Percentiles rank a stretch among this genome's conserved stretches.
Conservation (phyloP, 805 yeast species). For the Wickerhamiella hasegawae region DNA sequence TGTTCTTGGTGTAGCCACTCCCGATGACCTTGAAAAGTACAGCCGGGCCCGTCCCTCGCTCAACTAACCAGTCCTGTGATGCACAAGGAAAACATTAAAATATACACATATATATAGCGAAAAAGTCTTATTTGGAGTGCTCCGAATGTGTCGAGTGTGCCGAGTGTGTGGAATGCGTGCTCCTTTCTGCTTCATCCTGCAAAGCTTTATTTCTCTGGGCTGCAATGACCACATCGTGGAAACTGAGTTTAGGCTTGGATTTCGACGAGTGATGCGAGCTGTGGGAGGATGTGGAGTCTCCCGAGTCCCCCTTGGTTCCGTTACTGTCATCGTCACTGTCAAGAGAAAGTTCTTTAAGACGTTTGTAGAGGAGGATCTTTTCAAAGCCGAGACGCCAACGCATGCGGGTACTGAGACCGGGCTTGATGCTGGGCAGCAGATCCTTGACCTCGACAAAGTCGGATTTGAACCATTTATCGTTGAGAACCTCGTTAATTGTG, state of each 20-base stretch:
- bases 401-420: constrained; percentile 68
- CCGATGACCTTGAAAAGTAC: constrained; percentile 26
- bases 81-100: no score
- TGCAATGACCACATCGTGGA: constrained; percentile 55
- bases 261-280: no score
- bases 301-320: constrained; percentile 19
- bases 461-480: constrained; percentile 53
- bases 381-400: constrained; percentile 79
- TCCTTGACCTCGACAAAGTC: constrained; percentile 36
- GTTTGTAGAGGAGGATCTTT: constrained; percentile 64
- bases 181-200: no score
- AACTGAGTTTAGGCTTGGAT: constrained; percentile 15
- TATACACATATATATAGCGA: no score
- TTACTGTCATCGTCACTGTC: constrained; percentile 33
- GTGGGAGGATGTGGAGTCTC: no score
- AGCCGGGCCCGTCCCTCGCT: constrained; percentile 2
- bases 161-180: no score
- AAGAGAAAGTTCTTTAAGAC: constrained; percentile 51
- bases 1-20: constrained; percentile 44
- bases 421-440: constrained; percentile 64
- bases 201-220: constrained; percentile 38
- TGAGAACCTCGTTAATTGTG: constrained; percentile 57
- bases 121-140: background rate
- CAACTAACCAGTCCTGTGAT: background rate
- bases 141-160: no score